Evolutionary conservation across 345 rosid genomes (phyloP).

Genomic region (Linum lewisii): DNA sequence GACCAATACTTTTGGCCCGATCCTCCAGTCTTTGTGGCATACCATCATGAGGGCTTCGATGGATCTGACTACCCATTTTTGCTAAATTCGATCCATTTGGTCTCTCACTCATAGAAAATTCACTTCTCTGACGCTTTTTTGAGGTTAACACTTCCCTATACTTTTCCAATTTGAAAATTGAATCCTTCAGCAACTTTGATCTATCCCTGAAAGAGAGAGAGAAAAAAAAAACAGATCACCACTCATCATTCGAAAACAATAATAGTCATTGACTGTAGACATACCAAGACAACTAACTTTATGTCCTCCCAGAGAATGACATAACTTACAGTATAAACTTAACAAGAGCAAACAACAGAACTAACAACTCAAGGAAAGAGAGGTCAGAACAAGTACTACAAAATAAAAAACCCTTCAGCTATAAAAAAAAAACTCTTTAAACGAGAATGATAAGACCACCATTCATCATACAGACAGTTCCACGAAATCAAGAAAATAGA

Average conservation of each 20-base stretch:
- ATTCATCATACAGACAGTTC: not conserved
- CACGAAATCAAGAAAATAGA: not conserved
- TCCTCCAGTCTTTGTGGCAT: slow-evolving; percentile 62
- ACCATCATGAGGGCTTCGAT: slow-evolving; percentile 46
- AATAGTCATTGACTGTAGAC: not conserved
- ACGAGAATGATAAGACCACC: not conserved
- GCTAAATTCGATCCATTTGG: slow-evolving; percentile 38
- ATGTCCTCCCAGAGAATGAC: too few relatives aligned
- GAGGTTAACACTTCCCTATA: slow-evolving; percentile 54
- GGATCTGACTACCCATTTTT: slow-evolving; percentile 58
- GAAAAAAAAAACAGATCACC: not conserved
- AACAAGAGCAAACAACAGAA: not conserved
- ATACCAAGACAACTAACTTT: not conserved
- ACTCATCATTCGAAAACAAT: not conserved
- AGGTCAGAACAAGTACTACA: not conserved
- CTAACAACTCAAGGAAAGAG: not conserved
- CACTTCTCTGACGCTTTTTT: slow-evolving; percentile 69
- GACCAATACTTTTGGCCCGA: slow-evolving; percentile 58
- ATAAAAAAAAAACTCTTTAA: not conserved
- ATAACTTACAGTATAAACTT: not conserved
- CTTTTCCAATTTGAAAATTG: slow-evolving; percentile 61
- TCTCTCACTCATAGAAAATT: slow-evolving; percentile 49
- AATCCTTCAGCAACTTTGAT: slow-evolving; percentile 49
- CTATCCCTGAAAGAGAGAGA: slow-evolving; percentile 53
- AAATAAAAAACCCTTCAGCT: not conserved